Percentiles rank a stretch among this genome's conserved stretches.
Conservation (phyloP, 164 flowering plant genomes). For the Tinospora cordifolia region DNA sequence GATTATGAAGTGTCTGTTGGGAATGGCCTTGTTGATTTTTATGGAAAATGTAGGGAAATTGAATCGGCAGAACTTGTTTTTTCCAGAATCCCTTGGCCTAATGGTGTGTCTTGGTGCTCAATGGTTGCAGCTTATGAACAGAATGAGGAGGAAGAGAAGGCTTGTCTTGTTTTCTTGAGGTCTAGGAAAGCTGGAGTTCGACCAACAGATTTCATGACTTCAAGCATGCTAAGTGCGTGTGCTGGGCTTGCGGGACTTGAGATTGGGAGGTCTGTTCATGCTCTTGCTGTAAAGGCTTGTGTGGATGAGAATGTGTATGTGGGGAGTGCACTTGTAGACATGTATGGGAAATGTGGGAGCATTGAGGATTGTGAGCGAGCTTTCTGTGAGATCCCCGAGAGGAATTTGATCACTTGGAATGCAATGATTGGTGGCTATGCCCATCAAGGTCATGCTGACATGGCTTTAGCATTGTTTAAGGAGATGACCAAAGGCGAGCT, state of each 20-base stretch:
- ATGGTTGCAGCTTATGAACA: constrained; percentile 61
- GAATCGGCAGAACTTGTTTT: constrained; percentile 45
- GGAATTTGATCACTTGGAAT: constrained; percentile 71
- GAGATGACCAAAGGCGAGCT: constrained; percentile 35
- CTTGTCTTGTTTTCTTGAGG: constrained; percentile 36
- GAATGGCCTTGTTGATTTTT: constrained; percentile 79
- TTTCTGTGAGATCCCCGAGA: constrained; percentile 46
- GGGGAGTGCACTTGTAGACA: constrained; percentile 85
- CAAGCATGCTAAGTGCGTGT: constrained; percentile 73
- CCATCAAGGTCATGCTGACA: constrained; percentile 61
- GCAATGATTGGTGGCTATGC: constrained; percentile 75
- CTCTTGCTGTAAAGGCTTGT: constrained; percentile 64
- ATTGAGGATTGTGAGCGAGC: constrained; percentile 50
- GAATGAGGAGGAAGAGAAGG: constrained; percentile 67
- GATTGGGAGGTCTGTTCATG: constrained; percentile 61
- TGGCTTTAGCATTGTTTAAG: constrained; percentile 50
- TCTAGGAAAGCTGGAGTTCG: constrained; percentile 40
- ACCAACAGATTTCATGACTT: constrained; percentile 66
- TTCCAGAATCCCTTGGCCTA: constrained; percentile 25
- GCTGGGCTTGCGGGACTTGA: constrained; percentile 65
- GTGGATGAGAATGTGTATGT: constrained; percentile 59
- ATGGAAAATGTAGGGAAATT: constrained; percentile 64
- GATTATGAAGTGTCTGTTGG: constrained; percentile 44
- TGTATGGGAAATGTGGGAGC: constrained; percentile 92
- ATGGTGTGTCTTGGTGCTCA: constrained; percentile 74